Evolutionary conservation across 148 eudicot species (phyloP).

Genomic region (Rhododendron henanense): DNA sequence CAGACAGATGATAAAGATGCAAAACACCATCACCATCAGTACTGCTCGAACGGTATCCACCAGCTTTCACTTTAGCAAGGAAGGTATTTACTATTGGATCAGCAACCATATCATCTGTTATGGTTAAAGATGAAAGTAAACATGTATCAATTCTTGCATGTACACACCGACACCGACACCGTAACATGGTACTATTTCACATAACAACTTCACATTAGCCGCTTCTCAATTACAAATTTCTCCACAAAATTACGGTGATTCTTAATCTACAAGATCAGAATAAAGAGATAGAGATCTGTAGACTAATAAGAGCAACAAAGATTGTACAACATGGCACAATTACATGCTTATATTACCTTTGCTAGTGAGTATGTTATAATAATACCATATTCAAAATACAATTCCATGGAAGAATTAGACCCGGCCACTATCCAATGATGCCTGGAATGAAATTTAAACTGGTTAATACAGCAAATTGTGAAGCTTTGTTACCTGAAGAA

Average conservation of each 20-base stretch:
- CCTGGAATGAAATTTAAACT: not conserved
- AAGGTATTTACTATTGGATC: not conserved
- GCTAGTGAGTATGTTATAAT: no score
- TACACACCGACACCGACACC: not conserved
- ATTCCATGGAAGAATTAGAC: not conserved
- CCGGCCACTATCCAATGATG: not conserved
- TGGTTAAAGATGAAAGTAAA: not conserved
- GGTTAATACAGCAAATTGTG: not conserved
- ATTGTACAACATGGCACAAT: not conserved
- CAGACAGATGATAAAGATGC: no score
- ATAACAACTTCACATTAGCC: not conserved
- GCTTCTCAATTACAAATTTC: not conserved
- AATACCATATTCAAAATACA: not conserved
- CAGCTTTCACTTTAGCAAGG: no score
- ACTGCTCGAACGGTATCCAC: no score
- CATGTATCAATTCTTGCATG: not conserved
- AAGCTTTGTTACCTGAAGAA: not conserved
- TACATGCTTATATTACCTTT: not conserved
- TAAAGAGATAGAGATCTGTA: no score
- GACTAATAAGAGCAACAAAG: not conserved
- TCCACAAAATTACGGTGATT: not conserved
- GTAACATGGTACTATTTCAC: not conserved
- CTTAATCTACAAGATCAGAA: no score
- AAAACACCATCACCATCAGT: no score
- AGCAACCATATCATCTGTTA: not conserved